Percentiles rank a stretch among this genome's conserved stretches.
These are phyloP conservation scores for Flaveria ramosissima DNA, from an alignment of 129 eudicot genomes.

Conservation along the genomic window DNA sequence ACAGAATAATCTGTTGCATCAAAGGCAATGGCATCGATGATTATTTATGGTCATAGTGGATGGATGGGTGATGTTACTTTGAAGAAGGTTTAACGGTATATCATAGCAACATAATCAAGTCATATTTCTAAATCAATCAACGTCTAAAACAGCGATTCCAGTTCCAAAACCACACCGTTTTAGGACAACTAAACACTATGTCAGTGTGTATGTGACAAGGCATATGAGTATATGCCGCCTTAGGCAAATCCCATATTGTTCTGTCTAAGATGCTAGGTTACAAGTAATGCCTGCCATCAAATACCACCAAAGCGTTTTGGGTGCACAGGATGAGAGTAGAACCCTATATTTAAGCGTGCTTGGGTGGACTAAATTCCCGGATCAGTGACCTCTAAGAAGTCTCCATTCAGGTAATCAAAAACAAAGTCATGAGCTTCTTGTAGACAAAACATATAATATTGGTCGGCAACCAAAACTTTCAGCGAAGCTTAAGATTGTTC, in stretches of 20 bases:
- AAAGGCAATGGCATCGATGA: not conserved
- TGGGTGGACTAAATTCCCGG: too few species aligned
- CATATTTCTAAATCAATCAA: not conserved
- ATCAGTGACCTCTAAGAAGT: too few species aligned
- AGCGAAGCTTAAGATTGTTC: not conserved
- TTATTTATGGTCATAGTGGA: not conserved
- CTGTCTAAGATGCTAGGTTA: too few species aligned
- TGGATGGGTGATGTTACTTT: not conserved
- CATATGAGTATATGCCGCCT: too few species aligned
- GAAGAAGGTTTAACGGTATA: not conserved
- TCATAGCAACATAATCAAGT: not conserved
- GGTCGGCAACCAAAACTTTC: not conserved
- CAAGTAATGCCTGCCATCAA: too few species aligned
- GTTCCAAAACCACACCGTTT: not conserved
- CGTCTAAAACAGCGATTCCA: not conserved
- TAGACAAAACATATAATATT: too few species aligned
- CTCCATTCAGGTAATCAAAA: too few species aligned
- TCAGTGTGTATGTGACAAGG: not conserved
- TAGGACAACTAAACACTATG: not conserved
- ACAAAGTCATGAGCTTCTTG: too few species aligned
- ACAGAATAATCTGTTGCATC: not conserved
- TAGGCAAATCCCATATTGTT: too few species aligned
- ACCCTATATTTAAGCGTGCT: too few species aligned
- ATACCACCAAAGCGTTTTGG: too few species aligned
- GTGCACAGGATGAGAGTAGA: too few species aligned